Percentiles rank a stretch among this genome's conserved stretches.
Conservation (phyloP, 2,329 filamentous ascomycete genomes). For the Fusarium marasasianum region DNA sequence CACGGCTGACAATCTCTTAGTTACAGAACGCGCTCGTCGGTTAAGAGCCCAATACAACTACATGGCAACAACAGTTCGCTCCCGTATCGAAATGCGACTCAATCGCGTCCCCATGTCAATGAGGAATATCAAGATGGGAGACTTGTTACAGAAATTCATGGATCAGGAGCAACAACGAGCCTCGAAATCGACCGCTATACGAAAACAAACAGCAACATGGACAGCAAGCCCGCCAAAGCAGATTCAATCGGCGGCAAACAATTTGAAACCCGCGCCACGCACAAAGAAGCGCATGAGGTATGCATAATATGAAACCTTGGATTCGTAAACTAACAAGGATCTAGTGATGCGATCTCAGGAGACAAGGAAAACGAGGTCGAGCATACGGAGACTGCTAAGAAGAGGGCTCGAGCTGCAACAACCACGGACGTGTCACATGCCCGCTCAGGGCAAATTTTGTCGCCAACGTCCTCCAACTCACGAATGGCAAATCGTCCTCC, state of each 20-base stretch:
- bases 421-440: conserved; percentile 52
- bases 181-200: conserved; percentile 58
- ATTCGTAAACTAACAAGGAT: conserved; percentile 37
- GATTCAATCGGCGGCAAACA: conserved; percentile 36
- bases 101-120: conserved; percentile 87
- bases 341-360: conserved; percentile 70
- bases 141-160: conserved; percentile 69
- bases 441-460: conserved; percentile 71
- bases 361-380: conserved; percentile 82
- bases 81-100: conserved; percentile 90
- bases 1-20: conserved; percentile 56
- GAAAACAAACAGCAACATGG: conserved; percentile 60
- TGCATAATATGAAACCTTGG: conserved; percentile 29
- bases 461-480: conserved; percentile 84
- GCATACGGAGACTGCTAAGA: conserved; percentile 74
- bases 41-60: conserved; percentile 88
- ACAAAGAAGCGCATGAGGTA: conserved; percentile 63
- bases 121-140: conserved; percentile 83
- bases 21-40: conserved; percentile 87
- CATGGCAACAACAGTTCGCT: conserved; percentile 84
- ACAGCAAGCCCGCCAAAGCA: conserved; percentile 50
- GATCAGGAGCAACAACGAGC: conserved; percentile 56
- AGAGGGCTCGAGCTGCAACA: conserved; percentile 61
- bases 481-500: conserved; percentile 64
- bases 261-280: conserved; percentile 39